These are phyloP conservation scores for Heliophila coronopifolia DNA, from an alignment of 441 rosid genomes.

Conservation along the genomic window DNA sequence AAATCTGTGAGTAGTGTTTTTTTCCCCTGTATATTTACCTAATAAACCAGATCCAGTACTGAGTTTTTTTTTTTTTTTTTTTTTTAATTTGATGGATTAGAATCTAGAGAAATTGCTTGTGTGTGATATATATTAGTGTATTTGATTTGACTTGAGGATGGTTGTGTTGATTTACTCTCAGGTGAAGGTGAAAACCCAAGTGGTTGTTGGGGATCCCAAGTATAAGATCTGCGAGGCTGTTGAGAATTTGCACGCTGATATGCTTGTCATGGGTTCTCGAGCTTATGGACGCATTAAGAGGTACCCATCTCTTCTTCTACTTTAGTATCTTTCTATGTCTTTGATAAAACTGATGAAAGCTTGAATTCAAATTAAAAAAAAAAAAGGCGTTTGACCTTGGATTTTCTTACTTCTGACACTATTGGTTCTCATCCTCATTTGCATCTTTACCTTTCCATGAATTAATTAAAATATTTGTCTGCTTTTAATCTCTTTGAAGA, in stretches of 20 bases:
- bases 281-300: constrained; percentile 78
- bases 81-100: background rate
- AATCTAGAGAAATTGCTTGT: background rate
- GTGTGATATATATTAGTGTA: background rate
- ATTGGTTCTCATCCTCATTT: background rate
- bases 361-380: background rate
- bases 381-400: constrained; percentile 1
- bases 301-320: constrained; percentile 28
- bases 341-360: constrained; percentile 7
- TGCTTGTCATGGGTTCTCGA: constrained; percentile 77
- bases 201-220: constrained; percentile 75
- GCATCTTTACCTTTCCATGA: background rate
- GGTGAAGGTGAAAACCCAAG: constrained; percentile 61
- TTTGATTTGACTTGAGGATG: constrained; percentile 5
- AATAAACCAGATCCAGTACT: background rate
- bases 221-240: constrained; percentile 69
- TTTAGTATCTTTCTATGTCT: background rate
- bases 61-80: background rate
- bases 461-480: background rate
- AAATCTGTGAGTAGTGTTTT: constrained; percentile 20
- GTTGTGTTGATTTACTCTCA: constrained; percentile 21
- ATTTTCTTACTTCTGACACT: constrained; percentile 3
- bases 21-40: background rate
- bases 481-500: background rate
- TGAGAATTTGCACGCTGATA: constrained; percentile 56